These are phyloP conservation scores for Lactifluus piperatus DNA, from an alignment of 768 basidiomycete genomes.

Conservation along the genomic window DNA sequence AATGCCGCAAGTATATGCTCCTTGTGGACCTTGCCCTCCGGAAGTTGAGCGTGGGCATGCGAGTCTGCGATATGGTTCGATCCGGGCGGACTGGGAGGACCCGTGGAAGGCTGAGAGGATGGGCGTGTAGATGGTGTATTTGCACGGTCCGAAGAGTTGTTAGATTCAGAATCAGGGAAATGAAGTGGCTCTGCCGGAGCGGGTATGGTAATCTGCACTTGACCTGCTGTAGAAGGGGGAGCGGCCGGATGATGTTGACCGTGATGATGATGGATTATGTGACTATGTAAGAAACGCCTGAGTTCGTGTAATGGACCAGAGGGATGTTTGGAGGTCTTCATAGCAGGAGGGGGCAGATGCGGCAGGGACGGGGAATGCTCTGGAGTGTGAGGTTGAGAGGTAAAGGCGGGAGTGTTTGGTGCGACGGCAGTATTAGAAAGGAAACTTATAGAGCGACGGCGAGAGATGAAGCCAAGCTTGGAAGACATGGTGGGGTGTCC, in stretches of 20 bases:
- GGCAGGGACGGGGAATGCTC: slow-evolving; percentile 9
- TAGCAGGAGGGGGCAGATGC: slow-evolving; percentile 3
- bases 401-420: slow-evolving; percentile 17
- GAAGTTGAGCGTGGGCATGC: not conserved
- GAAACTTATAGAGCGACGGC: slow-evolving; percentile 22
- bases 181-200: slow-evolving; percentile 28
- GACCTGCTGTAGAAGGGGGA: slow-evolving; percentile 23
- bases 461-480: slow-evolving; percentile 18
- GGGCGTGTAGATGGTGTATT: slow-evolving; percentile 21
- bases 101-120: slow-evolving; percentile 19
- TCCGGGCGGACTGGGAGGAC: slow-evolving; percentile 19
- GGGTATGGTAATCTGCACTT: slow-evolving; percentile 24
- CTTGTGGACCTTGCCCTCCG: slow-evolving; percentile 20
- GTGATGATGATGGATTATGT: slow-evolving; percentile 56
- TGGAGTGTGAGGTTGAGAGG: slow-evolving; percentile 15
- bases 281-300: slow-evolving; percentile 90
- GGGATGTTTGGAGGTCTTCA: slow-evolving; percentile 31
- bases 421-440: slow-evolving; percentile 20
- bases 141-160: slow-evolving; percentile 27
- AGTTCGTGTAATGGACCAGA: slow-evolving; percentile 83
- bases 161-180: slow-evolving; percentile 31
- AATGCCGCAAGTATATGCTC: slow-evolving; percentile 28
- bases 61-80: slow-evolving; percentile 6
- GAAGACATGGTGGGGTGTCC: slow-evolving; percentile 25
- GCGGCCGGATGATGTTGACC: slow-evolving; percentile 24